Conservation (phyloP, 2,329 filamentous ascomycete species). For the Diaporthe batatas region DNA sequence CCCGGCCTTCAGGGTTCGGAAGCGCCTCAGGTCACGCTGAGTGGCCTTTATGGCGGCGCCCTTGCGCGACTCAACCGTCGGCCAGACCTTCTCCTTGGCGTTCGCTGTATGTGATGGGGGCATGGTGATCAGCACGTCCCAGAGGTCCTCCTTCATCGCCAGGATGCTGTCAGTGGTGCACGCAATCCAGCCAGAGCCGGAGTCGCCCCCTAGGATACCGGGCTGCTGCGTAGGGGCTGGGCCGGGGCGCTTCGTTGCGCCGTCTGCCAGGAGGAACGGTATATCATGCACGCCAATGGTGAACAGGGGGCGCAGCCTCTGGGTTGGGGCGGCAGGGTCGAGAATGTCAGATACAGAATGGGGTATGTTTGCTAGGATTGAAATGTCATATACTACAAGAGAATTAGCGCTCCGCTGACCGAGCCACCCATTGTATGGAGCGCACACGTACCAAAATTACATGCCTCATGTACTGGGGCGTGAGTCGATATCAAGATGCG, state of each 20-base stretch:
- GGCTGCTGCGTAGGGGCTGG: conserved; percentile 36
- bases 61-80: conserved; percentile 76
- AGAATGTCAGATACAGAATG: conserved; percentile 78
- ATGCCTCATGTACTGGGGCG: conserved; percentile 85
- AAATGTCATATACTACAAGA: conserved; percentile 84
- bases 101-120: conserved; percentile 73
- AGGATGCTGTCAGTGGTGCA: conserved; percentile 97
- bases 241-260: conserved; percentile 56
- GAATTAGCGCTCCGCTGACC: conserved; percentile 44
- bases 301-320: conserved; percentile 86
- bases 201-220: conserved; percentile 56
- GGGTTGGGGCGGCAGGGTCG: conserved; percentile 70
- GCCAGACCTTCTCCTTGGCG: conserved; percentile 76
- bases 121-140: conserved; percentile 90
- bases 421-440: background rate
- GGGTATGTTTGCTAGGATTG: conserved; percentile 91
- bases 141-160: conserved; percentile 85
- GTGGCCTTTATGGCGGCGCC: conserved; percentile 82
- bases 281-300: conserved; percentile 95
- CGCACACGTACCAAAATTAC: conserved; percentile 82
- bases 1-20: conserved; percentile 75
- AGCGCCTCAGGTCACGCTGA: conserved; percentile 89
- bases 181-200: conserved; percentile 83
- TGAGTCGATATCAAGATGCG: conserved; percentile 89
- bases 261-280: conserved; percentile 76